Evolutionary conservation across 2,329 filamentous ascomycete genomes (phyloP).

Genomic region (Emmonsiellopsis sp.): DNA sequence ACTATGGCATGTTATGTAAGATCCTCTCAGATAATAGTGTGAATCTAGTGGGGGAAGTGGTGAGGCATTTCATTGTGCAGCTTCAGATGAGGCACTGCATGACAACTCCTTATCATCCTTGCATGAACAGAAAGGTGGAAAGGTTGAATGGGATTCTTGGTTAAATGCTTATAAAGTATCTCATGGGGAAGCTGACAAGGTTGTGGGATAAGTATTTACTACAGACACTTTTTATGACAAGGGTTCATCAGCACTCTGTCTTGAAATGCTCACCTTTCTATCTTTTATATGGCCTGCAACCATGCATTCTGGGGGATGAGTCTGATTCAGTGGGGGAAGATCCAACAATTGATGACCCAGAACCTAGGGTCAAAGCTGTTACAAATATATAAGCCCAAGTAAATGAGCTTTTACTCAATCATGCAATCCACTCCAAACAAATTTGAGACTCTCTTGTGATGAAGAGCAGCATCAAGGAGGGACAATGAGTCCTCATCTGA

Average conservation of each 20-base stretch:
- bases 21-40: background rate
- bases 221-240: background rate
- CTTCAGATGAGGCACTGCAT: background rate
- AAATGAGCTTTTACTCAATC: too few species aligned
- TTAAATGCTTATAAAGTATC: background rate
- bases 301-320: background rate
- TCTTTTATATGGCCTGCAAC: background rate
- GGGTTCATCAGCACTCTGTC: background rate
- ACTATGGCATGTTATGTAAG: background rate
- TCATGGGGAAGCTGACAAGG: background rate
- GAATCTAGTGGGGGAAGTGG: background rate
- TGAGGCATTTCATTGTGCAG: too few species aligned
- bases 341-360: background rate
- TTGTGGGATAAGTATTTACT: background rate
- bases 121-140: background rate
- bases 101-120: rapidly evolving
- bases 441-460: too few species aligned
- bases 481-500: rapidly evolving
- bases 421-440: rapidly evolving
- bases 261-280: too few species aligned
- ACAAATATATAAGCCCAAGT: rapidly evolving
- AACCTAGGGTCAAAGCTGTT: too few species aligned
- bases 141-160: background rate
- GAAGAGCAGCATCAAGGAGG: too few species aligned
- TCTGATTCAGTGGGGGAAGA: background rate